Evolutionary conservation across 352 stramenopile species (phyloP), one percentile per base, ranked within the genome.

Genomic region (Globisporangium paroecandrum): DNA sequence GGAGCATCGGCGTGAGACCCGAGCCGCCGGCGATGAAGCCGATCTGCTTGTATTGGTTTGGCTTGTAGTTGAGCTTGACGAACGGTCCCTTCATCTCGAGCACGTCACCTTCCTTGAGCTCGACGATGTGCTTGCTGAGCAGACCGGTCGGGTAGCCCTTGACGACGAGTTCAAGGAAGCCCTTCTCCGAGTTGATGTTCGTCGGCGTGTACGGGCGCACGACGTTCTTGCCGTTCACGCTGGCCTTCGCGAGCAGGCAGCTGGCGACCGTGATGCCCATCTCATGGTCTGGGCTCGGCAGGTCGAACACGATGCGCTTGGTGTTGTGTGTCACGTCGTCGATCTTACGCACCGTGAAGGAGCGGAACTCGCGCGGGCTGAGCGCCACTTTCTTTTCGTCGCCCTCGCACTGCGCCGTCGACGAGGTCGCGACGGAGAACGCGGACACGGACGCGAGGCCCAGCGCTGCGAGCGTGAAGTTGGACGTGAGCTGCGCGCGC

Each of bases 41-140:
- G 58, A 98, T 87, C 68, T 91, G 80, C 74, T 96, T 97, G 75
- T 95, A 95, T 73, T 77, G 75, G 79, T 97, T 97, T 58, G 90
- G 69, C 70, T 72, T 77, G 82, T 97, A 97, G 29, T 70, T 72
- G 60, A 97, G 87, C 77, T 97, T 97, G 38, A 71, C 22, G 56
- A 96, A 92, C 6, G 91, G 93, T 1, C 93, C 93, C 74, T 97
- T 97, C 81, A 98, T 93, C 65, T 97, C 87, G 10, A 98, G 77
- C 57, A 72, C 66, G 70, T 97, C 93, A 8, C 93, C 93, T 25
- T 83, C 76, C 63, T 97, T 84, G 24, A 98, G 80, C 41, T 80
- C 64, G 59, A 90, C 78, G 12, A 98, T 87, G 78, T 97, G 85
- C 72, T 91, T 91, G 70, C 86, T 97, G 59, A 98, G 70, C 49